Evolutionary conservation across 2,329 filamentous ascomycete genomes (phyloP), one percentile per base, ranked within the genome.

Genomic region (Colletotrichum sp.): DNA sequence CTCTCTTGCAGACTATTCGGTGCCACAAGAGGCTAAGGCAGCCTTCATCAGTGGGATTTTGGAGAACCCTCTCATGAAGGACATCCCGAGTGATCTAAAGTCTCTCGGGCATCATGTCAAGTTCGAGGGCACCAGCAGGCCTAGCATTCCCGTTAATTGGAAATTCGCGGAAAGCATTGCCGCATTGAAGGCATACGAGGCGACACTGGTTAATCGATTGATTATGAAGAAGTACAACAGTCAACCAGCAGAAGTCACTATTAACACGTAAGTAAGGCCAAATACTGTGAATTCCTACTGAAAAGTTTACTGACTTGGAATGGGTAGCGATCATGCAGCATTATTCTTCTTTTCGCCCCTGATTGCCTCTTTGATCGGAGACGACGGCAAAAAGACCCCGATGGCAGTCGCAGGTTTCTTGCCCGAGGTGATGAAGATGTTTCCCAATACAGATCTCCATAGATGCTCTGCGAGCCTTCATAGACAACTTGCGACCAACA

Each of bases 131-230:
- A 82, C 79, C 18, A 79, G 83, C 28, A 80, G 80, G 32, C 89
- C 89, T 0, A 87, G 83, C 60, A 85, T 91, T 12, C 88, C 89
- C 0, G 88, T 91, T 80, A 90, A 89, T 68, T 91, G 90, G 89
- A 84, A 89, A 4, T 89, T 90, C 67, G 89, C 89, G 4, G 90
- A 91, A 79, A 89, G 88, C 63, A 86, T 89, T 2, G 85, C 88
- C 1, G 82, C 88, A 2, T 77, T 90, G 32, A 90, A 90, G 78
- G 88, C 82, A 2, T 80, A 89, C 21, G 88, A 90, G 78, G 88
- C 88, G 10, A 84, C 85, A 0, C 82, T 89, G 77, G 77, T 90
- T 32, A 87, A 86, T 64, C 82, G 83, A 1, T 80, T 90, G 12
- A 70, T 90, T 9, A 83, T 84, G 65, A 82, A 82, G n/a, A 89